A percentile compares a stretch with the other conserved stretches of the same genome.
These are phyloP conservation scores for Kazachstania taianensis DNA, from an alignment of 805 yeast genomes.

Conservation along the genomic window DNA sequence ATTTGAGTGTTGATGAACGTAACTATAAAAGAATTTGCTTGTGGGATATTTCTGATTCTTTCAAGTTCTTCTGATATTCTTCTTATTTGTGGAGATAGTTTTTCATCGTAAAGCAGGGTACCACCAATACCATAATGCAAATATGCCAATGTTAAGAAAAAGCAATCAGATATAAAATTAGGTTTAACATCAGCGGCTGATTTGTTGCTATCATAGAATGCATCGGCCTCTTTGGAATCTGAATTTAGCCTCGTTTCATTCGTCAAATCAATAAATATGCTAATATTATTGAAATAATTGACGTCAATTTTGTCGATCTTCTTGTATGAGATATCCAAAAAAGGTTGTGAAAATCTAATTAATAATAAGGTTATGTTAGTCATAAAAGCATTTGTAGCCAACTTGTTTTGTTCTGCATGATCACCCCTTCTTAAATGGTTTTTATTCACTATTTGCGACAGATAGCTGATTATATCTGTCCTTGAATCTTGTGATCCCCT, in stretches of 20 bases:
- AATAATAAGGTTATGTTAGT: constrained; percentile 60
- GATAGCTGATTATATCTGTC: constrained; percentile 50
- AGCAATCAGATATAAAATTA: constrained; percentile 88
- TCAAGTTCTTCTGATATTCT: constrained; percentile 34
- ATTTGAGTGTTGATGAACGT: constrained; percentile 32
- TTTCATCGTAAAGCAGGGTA: constrained; percentile 44
- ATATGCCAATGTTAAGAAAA: constrained; percentile 67
- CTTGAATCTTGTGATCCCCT: constrained; percentile 65
- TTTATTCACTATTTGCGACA: constrained; percentile 63
- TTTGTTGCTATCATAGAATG: constrained; percentile 37
- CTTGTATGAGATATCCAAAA: constrained; percentile 52
- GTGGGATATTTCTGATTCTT: constrained; percentile 22
- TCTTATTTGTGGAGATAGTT: constrained; percentile 42
- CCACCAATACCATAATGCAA: constrained; percentile 89
- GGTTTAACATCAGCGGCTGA: constrained; percentile 29
- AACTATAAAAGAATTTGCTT: constrained; percentile 3
- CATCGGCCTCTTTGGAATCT: constrained; percentile 58
- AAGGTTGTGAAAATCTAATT: constrained; percentile 71
- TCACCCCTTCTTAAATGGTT: constrained; percentile 84
- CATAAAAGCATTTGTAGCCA: constrained; percentile 77
- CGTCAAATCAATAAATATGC: constrained; percentile 46
- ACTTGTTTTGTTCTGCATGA: constrained; percentile 56
- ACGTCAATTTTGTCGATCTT: constrained; percentile 72
- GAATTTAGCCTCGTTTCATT: constrained; percentile 83
- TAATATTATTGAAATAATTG: constrained; percentile 49